Evolutionary conservation across 345 rosid genomes (phyloP), one percentile per base, ranked within the genome.

Genomic region (Acer negundo): DNA sequence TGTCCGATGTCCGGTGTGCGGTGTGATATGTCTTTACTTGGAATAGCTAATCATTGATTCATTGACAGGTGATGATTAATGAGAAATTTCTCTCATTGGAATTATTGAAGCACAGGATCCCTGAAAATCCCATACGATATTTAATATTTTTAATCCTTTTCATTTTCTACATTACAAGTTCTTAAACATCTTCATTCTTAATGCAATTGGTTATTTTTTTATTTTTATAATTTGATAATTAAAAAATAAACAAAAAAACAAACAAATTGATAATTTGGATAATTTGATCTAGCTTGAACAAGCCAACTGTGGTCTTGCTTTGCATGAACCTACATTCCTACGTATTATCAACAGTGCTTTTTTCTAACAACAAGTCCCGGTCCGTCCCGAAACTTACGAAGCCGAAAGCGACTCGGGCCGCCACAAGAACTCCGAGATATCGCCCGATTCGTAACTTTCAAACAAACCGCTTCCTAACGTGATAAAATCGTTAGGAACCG

Each of bases 401-500:
- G 90, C 91, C 59, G 94, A 81, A 64, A 91, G 80, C 10, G 90
- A 89, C 86, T 88, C 93, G 24, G 89, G 72, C 80, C 84, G 89
- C 92, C 91, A 86, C 51, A 85, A 55, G 62, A 81, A 69, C 42
- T 80, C 90, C 58, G 92, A 79, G 15, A 72, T 19, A 20, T 91
- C 93, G 35, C 82, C 82, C 69, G 89, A 69, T 22, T 85, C 87
- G 47, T 59, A 82, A 73, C 82, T 75, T 4, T 90, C 91, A 42
- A 94, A 94, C 53, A 94, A 44, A 3, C 94, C 84, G 1, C 92
- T 86, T 0, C 94, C 97, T 9, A 91, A 76, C 0, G 86, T 78
- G 38, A 91, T 92, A 77, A 80, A 92, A 42, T 88, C 93, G 19
- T 78, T 63, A 5, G 67, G 24, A 23, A 24, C 78, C 66, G 66